Conservation (phyloP, 179 eudicot genomes). For the Beta lomatogona region DNA sequence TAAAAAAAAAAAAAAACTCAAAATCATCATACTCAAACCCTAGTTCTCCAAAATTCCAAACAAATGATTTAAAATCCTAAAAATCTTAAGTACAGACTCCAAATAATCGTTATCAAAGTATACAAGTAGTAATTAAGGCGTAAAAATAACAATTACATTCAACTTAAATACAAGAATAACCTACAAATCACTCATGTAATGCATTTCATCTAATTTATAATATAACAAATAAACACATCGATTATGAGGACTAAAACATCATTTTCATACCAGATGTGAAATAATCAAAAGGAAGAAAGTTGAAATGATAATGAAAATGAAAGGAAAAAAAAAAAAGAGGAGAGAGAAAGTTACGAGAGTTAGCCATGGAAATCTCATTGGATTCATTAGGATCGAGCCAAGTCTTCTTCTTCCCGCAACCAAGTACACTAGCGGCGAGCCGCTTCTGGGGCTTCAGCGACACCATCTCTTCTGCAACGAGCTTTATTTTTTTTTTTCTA, state of each 20-base stretch:
- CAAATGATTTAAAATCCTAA: neutral
- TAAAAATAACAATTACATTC: no score
- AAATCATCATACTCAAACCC: slow-evolving; percentile 21
- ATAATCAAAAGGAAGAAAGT: no score
- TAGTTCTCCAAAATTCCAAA: neutral
- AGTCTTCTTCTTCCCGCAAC: slow-evolving; percentile 52
- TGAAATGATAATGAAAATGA: no score
- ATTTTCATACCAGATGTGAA: no score
- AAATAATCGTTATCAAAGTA: no score
- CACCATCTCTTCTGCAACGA: slow-evolving; percentile 51
- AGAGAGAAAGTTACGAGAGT: slow-evolving; percentile 51
- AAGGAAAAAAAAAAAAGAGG: slow-evolving; percentile 10
- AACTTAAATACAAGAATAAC: no score
- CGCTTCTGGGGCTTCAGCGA: slow-evolving; percentile 84
- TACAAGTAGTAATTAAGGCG: no score
- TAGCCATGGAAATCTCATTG: slow-evolving; percentile 92
- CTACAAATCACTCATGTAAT: neutral
- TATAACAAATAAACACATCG: no score
- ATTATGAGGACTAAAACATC: no score
- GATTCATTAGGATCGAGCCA: slow-evolving; percentile 93
- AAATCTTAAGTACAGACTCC: neutral
- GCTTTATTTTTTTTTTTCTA: neutral
- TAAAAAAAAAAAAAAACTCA: slow-evolving; percentile 44
- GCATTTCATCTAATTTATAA: no score
- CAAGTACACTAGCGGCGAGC: slow-evolving; percentile 68